Conservation (phyloP, 306 rosid genomes). For the Prosopis cineraria region DNA sequence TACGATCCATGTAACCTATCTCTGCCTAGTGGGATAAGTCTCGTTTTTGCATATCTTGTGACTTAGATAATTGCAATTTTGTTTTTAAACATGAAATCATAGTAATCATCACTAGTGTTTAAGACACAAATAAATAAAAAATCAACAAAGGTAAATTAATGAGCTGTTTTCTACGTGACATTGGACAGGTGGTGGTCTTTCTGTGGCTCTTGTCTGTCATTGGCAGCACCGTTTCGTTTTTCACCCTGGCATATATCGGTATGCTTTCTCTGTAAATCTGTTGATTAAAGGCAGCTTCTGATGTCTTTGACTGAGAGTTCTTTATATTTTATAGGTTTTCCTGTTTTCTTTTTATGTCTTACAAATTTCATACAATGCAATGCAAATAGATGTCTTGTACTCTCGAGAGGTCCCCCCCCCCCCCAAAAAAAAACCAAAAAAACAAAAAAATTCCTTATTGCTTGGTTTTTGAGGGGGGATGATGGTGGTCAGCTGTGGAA, state of each 20-base stretch:
- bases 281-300: conserved; percentile 23
- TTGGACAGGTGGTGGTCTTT: conserved; percentile 84
- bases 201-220: conserved; percentile 87
- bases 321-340: conserved; percentile 1
- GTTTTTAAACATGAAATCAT: conserved; percentile 17
- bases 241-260: conserved; percentile 84
- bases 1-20: too few species aligned
- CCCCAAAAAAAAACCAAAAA: too few species aligned
- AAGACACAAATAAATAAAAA: conserved; percentile 4
- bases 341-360: conserved; percentile 12
- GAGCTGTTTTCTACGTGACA: conserved; percentile 35
- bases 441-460: too few species aligned
- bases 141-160: conserved; percentile 25
- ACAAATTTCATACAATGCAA: not conserved
- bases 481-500: not conserved
- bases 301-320: conserved; percentile 12
- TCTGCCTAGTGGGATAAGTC: too few species aligned
- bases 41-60: conserved; percentile 5
- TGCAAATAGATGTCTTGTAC: not conserved
- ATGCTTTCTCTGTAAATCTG: conserved; percentile 32
- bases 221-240: conserved; percentile 74
- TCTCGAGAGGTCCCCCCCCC: not conserved
- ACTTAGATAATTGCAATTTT: conserved; percentile 7
- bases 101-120: conserved; percentile 1
- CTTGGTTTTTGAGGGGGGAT: conserved; percentile 17